Evolutionary conservation across 371 early-diverging fungal species (phyloP).

Genomic region (Lichtheimia ornata): DNA sequence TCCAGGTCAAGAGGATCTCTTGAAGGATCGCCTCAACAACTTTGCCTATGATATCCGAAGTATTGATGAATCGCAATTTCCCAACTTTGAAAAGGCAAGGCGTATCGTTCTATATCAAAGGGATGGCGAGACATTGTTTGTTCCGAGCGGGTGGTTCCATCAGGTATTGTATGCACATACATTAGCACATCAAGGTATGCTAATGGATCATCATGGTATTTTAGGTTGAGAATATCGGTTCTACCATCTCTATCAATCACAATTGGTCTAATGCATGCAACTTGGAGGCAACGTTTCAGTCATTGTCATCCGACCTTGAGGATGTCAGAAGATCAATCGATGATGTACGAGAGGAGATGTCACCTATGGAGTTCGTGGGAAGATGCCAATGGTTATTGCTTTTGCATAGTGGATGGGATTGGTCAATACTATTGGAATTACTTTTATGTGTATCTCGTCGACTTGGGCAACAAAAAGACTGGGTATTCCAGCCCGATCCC

Average conservation of each 20-base stretch:
- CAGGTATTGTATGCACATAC: slow-evolving; percentile 33
- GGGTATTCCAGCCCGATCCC: slow-evolving; percentile 13
- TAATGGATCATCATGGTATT: neutral
- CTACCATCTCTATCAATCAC: slow-evolving; percentile 78
- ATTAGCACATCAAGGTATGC: neutral
- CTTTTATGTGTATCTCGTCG: slow-evolving; percentile 18
- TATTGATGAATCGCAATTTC: slow-evolving; percentile 52
- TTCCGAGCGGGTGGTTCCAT: slow-evolving; percentile 80
- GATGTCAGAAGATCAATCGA: slow-evolving; percentile 57
- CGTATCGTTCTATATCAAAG: slow-evolving; percentile 55
- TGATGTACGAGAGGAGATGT: slow-evolving; percentile 53
- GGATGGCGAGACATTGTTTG: slow-evolving; percentile 71
- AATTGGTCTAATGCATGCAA: slow-evolving; percentile 74
- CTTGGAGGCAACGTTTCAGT: slow-evolving; percentile 44
- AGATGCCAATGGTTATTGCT: slow-evolving; percentile 54
- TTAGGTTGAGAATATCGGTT: slow-evolving; percentile 63
- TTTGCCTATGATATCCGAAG: slow-evolving; percentile 61
- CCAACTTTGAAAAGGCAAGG: slow-evolving; percentile 50
- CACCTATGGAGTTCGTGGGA: slow-evolving; percentile 44
- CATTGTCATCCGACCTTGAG: slow-evolving; percentile 46
- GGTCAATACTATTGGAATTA: slow-evolving; percentile 33
- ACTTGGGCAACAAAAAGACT: neutral
- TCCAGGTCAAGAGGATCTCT: slow-evolving; percentile 59
- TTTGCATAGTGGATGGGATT: slow-evolving; percentile 65
- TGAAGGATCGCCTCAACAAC: slow-evolving; percentile 48